Evolutionary conservation across 352 stramenopile genomes (phyloP), one percentile per base, ranked within the genome.

Genomic region (Phytopythium helicoides): DNA sequence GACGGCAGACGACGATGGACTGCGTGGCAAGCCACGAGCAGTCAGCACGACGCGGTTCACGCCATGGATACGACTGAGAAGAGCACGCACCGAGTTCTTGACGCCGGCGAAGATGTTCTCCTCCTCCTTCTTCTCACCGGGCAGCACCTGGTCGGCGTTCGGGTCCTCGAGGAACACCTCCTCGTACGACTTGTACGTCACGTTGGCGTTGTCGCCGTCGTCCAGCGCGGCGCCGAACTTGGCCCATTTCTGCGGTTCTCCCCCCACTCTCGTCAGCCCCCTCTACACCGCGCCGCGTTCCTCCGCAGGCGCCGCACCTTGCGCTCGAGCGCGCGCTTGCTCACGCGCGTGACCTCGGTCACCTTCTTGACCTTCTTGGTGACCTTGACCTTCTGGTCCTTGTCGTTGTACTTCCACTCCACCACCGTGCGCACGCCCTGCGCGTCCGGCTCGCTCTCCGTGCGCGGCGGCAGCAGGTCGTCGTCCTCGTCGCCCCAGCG

Each of bases 321-420:
- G 54, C 86, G 86, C 58, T 94, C 86, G 12, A 94, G 64, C 22
- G 75, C 77, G 23, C 76, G 75, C 78, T 95, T 95, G 73, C 83
- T 94, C 36, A 94, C 61, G 47, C 77, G 81, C 57, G 70, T 85
- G n/a, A 90, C 74, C 47, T 91, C 78, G 3, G 81, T 89, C 23
- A 95, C 76, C 60, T 89, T 94, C 69, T 95, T 89, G 14, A 95
- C 73, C 54, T 91, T 92, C 68, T 92, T 96, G 42, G 85, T 96
- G n/a, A 96, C 65, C 60, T 95, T 94, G 22, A 96, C 86, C 67
- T 93, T 95, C 52, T 95, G 85, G n/a, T 81, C 78, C 19, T 81
- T 73, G 21, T 95, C 86, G 59, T 96, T 92, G 59, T 87, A 68
- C 73, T 95, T 96, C 82, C 83, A 95, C 62, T 93, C 82, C n/a